Conservation (phyloP, 805 yeast species). For the Starmerella sirachaensis region DNA sequence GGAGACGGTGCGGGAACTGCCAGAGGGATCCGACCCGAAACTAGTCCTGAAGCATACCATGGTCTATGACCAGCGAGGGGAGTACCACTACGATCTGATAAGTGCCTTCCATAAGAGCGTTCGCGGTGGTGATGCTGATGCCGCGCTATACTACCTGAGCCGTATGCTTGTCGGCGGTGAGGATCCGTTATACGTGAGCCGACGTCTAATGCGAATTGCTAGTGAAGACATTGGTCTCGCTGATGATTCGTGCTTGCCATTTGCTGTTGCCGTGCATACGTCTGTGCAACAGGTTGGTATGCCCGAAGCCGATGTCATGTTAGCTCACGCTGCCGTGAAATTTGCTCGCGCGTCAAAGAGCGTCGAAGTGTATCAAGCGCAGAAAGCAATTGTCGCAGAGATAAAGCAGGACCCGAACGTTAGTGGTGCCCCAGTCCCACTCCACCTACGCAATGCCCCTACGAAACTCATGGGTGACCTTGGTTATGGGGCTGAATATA, state of each 20-base stretch:
- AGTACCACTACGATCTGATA: constrained; percentile 86
- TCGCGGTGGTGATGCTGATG: constrained; percentile 82
- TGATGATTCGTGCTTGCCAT: constrained; percentile 74
- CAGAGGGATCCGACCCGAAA: constrained; percentile 25
- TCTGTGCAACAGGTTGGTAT: constrained; percentile 83
- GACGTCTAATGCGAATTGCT: constrained; percentile 90
- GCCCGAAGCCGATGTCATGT: constrained; percentile 83
- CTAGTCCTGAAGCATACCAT: constrained; percentile 38
- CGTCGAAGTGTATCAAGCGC: constrained; percentile 73
- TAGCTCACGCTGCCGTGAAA: constrained; percentile 90
- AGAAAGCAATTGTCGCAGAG: constrained; percentile 51
- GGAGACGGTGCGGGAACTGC: constrained; percentile 38
- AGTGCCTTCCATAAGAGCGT: constrained; percentile 91
- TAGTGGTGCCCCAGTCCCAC: constrained; percentile 47
- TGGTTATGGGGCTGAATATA: constrained; percentile 75
- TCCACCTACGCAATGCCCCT: constrained; percentile 88
- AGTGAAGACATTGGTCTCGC: constrained; percentile 86
- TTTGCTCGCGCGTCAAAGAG: constrained; percentile 77
- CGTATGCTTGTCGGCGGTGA: constrained; percentile 91
- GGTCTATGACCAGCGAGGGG: constrained; percentile 77
- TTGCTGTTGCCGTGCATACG: constrained; percentile 74
- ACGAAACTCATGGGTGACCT: constrained; percentile 78
- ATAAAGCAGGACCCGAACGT: constrained; percentile 46
- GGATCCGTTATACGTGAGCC: constrained; percentile 74
- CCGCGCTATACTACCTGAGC: constrained; percentile 74